These are phyloP conservation scores for Saccharum officinarum DNA, from an alignment of 176 grass and related monocot genomes.

Conservation along the genomic window DNA sequence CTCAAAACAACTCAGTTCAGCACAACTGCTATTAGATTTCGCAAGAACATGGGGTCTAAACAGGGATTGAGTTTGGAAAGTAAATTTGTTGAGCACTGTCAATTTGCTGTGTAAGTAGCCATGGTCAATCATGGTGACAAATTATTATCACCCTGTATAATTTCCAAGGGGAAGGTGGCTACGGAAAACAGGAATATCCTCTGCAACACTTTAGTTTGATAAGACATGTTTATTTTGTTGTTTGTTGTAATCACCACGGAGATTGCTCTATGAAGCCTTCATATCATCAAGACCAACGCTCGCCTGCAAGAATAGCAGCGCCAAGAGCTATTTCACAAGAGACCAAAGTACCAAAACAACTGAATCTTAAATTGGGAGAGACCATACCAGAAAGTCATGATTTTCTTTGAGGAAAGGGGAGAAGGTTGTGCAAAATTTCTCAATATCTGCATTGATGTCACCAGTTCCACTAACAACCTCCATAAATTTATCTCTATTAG, in stretches of 20 bases:
- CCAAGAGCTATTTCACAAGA: not conserved
- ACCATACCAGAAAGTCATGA: slow-evolving; percentile 74
- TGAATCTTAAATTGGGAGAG: not conserved
- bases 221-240: slow-evolving; percentile 33
- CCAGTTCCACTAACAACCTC: slow-evolving; percentile 70
- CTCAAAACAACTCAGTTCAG: no score
- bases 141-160: slow-evolving; percentile 20
- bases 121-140: slow-evolving; percentile 20
- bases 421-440: slow-evolving; percentile 89
- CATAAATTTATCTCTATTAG: slow-evolving; percentile 96
- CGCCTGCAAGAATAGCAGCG: slow-evolving; percentile 60
- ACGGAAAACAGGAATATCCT: slow-evolving; percentile 4
- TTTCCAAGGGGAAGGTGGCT: not conserved
- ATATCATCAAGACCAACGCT: slow-evolving; percentile 84
- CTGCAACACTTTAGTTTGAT: not conserved
- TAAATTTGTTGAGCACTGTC: not conserved
- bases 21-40: no score
- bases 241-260: not conserved
- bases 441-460: slow-evolving; percentile 87
- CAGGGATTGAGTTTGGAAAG: not conserved
- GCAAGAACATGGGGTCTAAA: no score
- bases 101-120: slow-evolving; percentile 11
- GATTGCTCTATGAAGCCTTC: slow-evolving; percentile 78
- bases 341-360: not conserved
- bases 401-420: slow-evolving; percentile 80